Base-by-base conservation (phyloP, 106 monocot genomes). In the Dactylorhiza incarnata region DNA sequence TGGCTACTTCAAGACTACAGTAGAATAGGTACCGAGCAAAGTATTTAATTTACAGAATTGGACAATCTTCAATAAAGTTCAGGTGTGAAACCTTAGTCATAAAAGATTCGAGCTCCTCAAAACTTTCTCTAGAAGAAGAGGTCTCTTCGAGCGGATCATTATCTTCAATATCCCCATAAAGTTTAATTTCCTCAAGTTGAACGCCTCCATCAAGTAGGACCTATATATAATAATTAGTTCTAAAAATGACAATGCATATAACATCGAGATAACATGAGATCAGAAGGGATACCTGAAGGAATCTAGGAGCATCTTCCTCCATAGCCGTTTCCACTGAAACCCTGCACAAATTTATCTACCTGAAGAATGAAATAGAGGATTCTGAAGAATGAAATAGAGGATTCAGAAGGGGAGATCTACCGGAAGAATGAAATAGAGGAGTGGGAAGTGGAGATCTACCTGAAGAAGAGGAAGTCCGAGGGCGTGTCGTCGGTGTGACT, bases 271-370 rank as follows among this genome's bases (percentile, higher is more conserved):
- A 11, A 68, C 9, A 7, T 71, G 12, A 5, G 9, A 10, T 76
- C 11, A 37, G 14, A 23, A 7, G 26, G 16, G 68, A 72, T 49
- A 94, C 96, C 91, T 94, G 80, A 46, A 97, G 79, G 80, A 97
- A 89, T 81, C 87, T 91, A 25, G 96, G 96, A 81, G 93, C 93
- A 94, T 97, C 96, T 91, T 97, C 96, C 78, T 94, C 89, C 11
- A 97, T 87, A 52, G 96, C 96, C 48, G 73, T 78, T 81, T 97
- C 91, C 44, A 87, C 86, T 1, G 91, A 97, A 72, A 20, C 13
- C 72, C 72, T 72, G 72, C 72, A 22, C 16, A 72, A 5, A 45
- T n/a, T n/a, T n/a, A n/a, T n/a, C n/a, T n/a, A n/a, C n/a, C n/a
- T n/a, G n/a, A n/a, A n/a, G n/a, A n/a, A n/a, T n/a, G n/a, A n/a